Evolutionary conservation across 305 asterid genomes (phyloP).

Genomic region (Fraxinus platypoda): DNA sequence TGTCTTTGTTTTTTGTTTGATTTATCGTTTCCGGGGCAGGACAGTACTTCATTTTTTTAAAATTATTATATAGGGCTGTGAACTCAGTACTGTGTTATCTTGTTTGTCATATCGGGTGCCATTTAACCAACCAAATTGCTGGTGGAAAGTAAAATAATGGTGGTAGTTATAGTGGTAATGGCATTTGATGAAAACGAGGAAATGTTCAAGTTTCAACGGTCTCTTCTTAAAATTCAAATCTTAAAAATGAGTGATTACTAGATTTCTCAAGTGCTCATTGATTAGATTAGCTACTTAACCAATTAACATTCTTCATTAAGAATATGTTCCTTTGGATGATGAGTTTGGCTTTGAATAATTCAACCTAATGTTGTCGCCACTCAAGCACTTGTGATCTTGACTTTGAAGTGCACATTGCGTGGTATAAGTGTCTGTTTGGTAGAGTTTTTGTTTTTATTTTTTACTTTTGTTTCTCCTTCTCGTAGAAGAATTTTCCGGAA

Average conservation of each 20-base stretch:
- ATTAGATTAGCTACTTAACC: neutral
- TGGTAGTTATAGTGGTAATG: conserved; percentile 1
- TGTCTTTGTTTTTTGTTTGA: neutral
- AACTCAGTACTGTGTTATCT: neutral
- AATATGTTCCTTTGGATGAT: neutral
- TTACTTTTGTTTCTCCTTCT: neutral
- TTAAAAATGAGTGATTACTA: neutral
- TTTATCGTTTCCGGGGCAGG: neutral
- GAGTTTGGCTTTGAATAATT: neutral
- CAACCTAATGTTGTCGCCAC: neutral
- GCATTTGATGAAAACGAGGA: conserved; percentile 6
- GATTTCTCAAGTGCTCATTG: neutral
- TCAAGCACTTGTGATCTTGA: neutral
- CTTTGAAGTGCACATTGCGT: neutral
- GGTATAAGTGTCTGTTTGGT: neutral
- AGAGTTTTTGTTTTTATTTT: too few species aligned
- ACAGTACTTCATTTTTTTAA: neutral
- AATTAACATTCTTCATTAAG: neutral
- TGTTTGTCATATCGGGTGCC: neutral
- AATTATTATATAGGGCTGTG: neutral
- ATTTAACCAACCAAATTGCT: neutral
- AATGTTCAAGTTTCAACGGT: neutral
- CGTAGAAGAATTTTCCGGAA: neutral
- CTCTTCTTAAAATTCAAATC: neutral
- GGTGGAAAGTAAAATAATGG: neutral